Percentiles rank a stretch among this genome's conserved stretches.
Evolutionary conservation across 129 eudicot species (phyloP).

Genomic region (Centrapalus pauciflorus): DNA sequence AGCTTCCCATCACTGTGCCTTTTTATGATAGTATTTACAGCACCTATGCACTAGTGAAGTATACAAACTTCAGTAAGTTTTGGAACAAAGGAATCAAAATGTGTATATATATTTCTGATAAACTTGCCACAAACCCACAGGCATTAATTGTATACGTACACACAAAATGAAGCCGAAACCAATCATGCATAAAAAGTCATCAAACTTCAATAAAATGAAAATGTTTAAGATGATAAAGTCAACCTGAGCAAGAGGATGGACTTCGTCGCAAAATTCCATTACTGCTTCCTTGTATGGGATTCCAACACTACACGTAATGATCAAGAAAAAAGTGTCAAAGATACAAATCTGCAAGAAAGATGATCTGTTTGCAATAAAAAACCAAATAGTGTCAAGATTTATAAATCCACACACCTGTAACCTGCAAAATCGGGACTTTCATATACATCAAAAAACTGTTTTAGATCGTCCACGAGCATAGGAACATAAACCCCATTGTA

Average conservation of each 20-base stretch:
- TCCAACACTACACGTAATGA: conserved; percentile 54
- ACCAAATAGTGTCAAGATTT: too few relatives aligned
- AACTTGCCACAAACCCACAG: neutral
- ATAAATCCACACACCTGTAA: conserved; percentile 65
- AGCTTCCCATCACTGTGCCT: conserved; percentile 68
- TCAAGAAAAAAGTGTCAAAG: conserved; percentile 13
- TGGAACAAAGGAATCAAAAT: neutral
- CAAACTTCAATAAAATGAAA: too few relatives aligned
- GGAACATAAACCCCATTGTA: conserved; percentile 77
- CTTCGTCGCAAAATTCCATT: conserved; percentile 60
- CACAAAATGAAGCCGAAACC: too few relatives aligned
- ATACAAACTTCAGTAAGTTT: conserved; percentile 7
- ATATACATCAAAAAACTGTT: conserved; percentile 56
- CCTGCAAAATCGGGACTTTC: conserved; percentile 77
- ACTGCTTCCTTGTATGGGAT: conserved; percentile 91
- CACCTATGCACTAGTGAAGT: conserved; percentile 65
- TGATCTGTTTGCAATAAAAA: too few relatives aligned
- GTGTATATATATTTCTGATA: neutral
- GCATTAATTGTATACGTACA: too few relatives aligned
- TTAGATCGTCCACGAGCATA: conserved; percentile 74
- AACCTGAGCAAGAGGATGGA: conserved; percentile 89
- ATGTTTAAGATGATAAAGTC: conserved; percentile 8
- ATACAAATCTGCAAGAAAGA: too few relatives aligned
- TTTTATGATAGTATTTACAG: conserved; percentile 69
- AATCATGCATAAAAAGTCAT: too few relatives aligned